A percentile compares a stretch with the other conserved stretches of the same genome.
Conservation (phyloP, 2,329 filamentous ascomycete species). For the Trichoderma arundinaceum region DNA sequence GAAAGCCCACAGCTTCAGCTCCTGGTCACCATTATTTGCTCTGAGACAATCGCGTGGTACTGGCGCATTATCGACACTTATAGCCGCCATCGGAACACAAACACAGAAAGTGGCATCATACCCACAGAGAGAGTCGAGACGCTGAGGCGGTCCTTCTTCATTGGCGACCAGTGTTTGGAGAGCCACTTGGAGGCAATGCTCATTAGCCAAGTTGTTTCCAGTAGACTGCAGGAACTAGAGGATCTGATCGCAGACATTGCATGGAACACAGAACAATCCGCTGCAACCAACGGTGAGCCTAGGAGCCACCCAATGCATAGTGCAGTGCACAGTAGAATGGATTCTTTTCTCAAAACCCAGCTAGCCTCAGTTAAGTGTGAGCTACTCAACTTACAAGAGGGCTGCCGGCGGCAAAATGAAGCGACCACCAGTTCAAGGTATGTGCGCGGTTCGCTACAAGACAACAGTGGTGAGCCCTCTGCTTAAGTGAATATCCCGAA, state of each 20-base stretch:
- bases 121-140: slow-evolving; percentile 6
- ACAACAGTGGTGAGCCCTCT: too few species aligned
- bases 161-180: slow-evolving; percentile 8
- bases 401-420: not conserved
- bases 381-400: not conserved
- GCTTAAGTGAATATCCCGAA: too few species aligned
- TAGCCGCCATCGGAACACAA: not conserved
- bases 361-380: slow-evolving; percentile 4
- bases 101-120: not conserved
- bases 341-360: slow-evolving; percentile 4
- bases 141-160: not conserved
- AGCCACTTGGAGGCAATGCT: not conserved
- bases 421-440: not conserved
- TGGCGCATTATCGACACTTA: slow-evolving; percentile 17
- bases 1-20: slow-evolving; percentile 1
- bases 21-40: not conserved
- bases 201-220: not conserved
- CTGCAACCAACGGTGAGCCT: not conserved
- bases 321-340: slow-evolving; percentile 1
- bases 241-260: slow-evolving; percentile 14
- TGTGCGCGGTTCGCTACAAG: not conserved
- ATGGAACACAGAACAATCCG: slow-evolving; percentile 9
- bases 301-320: not conserved
- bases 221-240: slow-evolving; percentile 16
- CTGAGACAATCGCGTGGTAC: slow-evolving; percentile 15